phyloP scores from a whole-genome alignment of 768 basidiomycete species.

The Podaxis sp. region DNA sequence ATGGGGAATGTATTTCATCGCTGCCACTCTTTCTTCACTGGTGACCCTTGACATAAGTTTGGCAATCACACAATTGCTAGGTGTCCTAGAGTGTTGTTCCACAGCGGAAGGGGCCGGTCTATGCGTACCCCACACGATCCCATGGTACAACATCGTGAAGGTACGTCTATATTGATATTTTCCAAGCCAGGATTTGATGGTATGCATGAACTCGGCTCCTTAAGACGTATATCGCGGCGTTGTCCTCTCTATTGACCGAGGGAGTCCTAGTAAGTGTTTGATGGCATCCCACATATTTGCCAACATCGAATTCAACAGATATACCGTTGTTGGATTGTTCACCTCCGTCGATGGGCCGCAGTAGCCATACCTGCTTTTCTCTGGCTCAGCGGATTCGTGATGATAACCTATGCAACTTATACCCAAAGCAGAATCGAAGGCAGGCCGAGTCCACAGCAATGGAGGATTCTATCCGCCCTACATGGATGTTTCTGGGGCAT shows the following conservation, averaged over 20 bases:
- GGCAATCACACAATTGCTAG: neutral
- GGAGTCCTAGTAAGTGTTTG: neutral
- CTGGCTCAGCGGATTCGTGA: neutral
- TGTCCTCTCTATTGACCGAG: slow-evolving; percentile 1
- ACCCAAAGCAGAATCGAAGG: neutral
- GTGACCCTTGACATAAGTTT: slow-evolving; percentile 3
- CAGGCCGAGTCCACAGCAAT: neutral
- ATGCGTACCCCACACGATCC: neutral
- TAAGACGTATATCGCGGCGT: neutral
- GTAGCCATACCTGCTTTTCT: neutral
- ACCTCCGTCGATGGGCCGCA: too few relatives aligned
- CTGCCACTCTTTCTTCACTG: neutral
- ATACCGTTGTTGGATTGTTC: slow-evolving; percentile 3
- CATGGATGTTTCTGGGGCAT: neutral
- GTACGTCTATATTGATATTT: neutral
- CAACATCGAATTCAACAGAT: neutral
- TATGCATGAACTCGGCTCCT: neutral
- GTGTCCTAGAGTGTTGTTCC: neutral
- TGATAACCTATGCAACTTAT: neutral
- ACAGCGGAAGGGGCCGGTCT: too few relatives aligned
- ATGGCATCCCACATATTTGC: neutral
- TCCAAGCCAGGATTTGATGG: neutral
- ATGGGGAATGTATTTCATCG: neutral
- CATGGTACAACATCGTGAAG: neutral
- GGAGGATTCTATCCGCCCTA: neutral